Base-by-base conservation (phyloP, 257 asterid species). In the Datura wrightii region DNA sequence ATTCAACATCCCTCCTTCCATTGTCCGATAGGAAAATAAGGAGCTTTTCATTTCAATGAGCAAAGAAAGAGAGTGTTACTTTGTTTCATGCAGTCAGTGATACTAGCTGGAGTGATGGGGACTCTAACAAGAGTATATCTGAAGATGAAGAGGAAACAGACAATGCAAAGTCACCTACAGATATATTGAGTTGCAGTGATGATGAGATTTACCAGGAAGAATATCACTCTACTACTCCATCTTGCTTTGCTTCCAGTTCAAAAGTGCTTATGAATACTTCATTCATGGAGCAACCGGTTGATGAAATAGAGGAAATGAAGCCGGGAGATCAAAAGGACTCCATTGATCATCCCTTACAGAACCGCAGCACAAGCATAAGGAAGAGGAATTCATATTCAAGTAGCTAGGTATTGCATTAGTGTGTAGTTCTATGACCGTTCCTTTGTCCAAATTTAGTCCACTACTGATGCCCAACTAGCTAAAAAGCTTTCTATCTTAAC, bases 11-110 rank as follows among this genome's bases (percentile, higher is more conserved):
- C 37, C 83, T 94, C 53, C 94, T 94, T 55, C 97, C 98, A 1
- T 42, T 93, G 87, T 83, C 84, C 15, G 89, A 88, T 55, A 85
- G 84, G 76, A 90, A 86, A 85, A 84, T 87, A 55, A 88, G 89
- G 58, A 94, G 98, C 82, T 88, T 89, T 65, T 91, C 99, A 1
- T 90, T 93, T 84, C 94, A 85, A 87, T 94, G 92, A 37, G 86
- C 91, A 56, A 90, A 80, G 87, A 92, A 89, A 85, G 98, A 90
- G 88, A 94, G 88, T 50, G 89, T 92, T 42, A 90, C 97, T 0
- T 83, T 91, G 87, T 92, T 92, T 83, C 97, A 92, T 86, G 84
- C 93, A 16, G 83, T 86, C 42, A 89, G 92, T 15, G 92, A 84
- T 37, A 86, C 83, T 85, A 88, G 88, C 72, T 78, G 89, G 85